These are phyloP conservation scores for Cercospora canescens DNA, from an alignment of 2,329 filamentous ascomycete genomes.

Conservation along the genomic window DNA sequence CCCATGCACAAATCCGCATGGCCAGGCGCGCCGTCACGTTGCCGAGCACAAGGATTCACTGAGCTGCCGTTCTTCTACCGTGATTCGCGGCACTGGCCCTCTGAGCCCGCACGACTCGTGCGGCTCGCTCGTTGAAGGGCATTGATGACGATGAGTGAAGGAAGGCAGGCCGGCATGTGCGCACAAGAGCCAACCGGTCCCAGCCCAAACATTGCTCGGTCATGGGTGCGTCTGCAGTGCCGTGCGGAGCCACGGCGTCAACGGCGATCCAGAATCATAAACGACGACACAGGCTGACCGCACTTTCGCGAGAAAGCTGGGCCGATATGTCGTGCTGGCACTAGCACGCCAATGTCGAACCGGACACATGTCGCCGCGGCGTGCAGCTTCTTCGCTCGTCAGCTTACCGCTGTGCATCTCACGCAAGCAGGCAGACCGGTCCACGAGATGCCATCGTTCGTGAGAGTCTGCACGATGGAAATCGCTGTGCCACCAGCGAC, in stretches of 20 bases:
- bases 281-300: background rate
- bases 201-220: background rate
- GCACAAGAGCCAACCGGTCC: background rate
- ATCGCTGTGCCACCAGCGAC: background rate
- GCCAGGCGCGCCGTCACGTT: constrained; percentile 3
- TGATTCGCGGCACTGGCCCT: background rate
- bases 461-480: too few species aligned
- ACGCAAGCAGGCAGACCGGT: background rate
- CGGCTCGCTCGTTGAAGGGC: background rate
- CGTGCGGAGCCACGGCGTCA: background rate
- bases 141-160: background rate
- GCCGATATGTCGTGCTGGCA: background rate
- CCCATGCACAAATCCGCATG: background rate
- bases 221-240: background rate
- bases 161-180: background rate
- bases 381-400: background rate
- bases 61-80: constrained; percentile 5
- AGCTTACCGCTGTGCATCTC: background rate
- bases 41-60: background rate
- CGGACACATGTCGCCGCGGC: too few species aligned
- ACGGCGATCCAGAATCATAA: background rate
- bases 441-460: background rate
- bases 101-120: background rate
- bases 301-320: constrained; percentile 1
- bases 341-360: background rate